phyloP scores from a whole-genome alignment of 495 filamentous ascomycete genomes.

The Penicillium turbatum region DNA sequence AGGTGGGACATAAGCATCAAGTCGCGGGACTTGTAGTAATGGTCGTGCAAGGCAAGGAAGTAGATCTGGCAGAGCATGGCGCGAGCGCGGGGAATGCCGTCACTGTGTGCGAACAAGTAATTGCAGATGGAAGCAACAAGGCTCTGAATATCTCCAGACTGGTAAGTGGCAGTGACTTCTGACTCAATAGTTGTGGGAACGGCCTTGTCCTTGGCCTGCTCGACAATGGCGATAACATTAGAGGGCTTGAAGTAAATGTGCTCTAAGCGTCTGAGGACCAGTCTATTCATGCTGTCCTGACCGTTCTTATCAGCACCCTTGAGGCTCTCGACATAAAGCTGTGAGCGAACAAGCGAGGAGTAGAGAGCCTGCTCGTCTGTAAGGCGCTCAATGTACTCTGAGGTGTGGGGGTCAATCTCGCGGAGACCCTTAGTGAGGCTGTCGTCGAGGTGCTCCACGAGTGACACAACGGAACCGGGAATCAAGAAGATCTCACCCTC shows the following conservation, averaged over 20 bases:
- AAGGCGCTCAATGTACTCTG: slow-evolving; percentile 94
- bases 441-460: slow-evolving; percentile 92
- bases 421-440: slow-evolving; percentile 95
- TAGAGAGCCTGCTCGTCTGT: slow-evolving; percentile 91
- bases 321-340: slow-evolving; percentile 82
- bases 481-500: slow-evolving; percentile 76
- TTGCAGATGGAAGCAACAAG: slow-evolving; percentile 88
- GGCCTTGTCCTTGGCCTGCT: slow-evolving; percentile 87
- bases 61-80: slow-evolving; percentile 99
- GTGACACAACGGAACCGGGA: slow-evolving; percentile 89
- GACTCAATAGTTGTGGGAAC: slow-evolving; percentile 71
- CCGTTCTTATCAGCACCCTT: slow-evolving; percentile 65
- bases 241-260: slow-evolving; percentile 99
- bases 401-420: slow-evolving; percentile 95
- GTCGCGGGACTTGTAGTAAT: slow-evolving; percentile 95
- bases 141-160: slow-evolving; percentile 57
- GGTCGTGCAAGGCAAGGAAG: slow-evolving; percentile 93
- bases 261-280: slow-evolving; percentile 90
- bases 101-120: slow-evolving; percentile 89
- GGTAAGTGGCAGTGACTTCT: slow-evolving; percentile 66
- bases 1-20: slow-evolving; percentile 99
- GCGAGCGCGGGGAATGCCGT: slow-evolving; percentile 90
- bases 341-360: slow-evolving; percentile 77
- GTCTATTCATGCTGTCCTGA: slow-evolving; percentile 81
- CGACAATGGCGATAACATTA: slow-evolving; percentile 85